Base-by-base conservation (phyloP, 148 eudicot species). In the Pouteria glomerata region DNA sequence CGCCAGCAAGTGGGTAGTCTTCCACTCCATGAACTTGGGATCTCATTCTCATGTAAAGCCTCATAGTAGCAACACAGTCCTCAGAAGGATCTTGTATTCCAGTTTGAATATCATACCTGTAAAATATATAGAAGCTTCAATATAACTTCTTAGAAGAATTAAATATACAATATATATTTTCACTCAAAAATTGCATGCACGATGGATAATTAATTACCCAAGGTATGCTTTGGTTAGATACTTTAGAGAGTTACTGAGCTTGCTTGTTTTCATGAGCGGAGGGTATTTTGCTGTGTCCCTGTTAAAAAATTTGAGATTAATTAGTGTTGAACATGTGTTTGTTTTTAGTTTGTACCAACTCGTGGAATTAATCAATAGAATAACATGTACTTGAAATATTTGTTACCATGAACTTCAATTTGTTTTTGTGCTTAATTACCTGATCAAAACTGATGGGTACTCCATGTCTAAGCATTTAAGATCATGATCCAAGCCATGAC, bases 51-150 rank as follows among this genome's bases (percentile, higher is more conserved):
- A 63, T 82, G 77, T 91, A 95, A n/a, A 95, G 88, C 86, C 84
- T 88, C 93, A 91, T 91, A 64, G 96, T 79, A 63, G 97, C 89
- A 31, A 86, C 90, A 61, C 91, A 86, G 59, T 95, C 97, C 47
- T 95, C 97, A 50, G 86, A 95, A 31, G 97, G 97, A 72, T 95
- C 98, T 86, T 89, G 98, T 26, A 89, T 77, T 1, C 93, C 93
- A 27, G 72, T 88, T 72, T 95, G 98, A 77, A 95, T 95, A 57
- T 95, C 97, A 24, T 89, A 91, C 45, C 97, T 95, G 77, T 44
- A 68, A 37, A 24, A 58, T 30, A 39, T 8, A 39, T 10, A 39
- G 15, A n/a, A 44, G 57, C 39, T 53, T 44, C 26, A 18, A 35
- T 23, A 60, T 33, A 34, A 19, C 11, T 48, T 15, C 10, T 39